phyloP scores from a whole-genome alignment of 2,329 filamentous ascomycete genomes.

The Parastagonospora nodorum region DNA sequence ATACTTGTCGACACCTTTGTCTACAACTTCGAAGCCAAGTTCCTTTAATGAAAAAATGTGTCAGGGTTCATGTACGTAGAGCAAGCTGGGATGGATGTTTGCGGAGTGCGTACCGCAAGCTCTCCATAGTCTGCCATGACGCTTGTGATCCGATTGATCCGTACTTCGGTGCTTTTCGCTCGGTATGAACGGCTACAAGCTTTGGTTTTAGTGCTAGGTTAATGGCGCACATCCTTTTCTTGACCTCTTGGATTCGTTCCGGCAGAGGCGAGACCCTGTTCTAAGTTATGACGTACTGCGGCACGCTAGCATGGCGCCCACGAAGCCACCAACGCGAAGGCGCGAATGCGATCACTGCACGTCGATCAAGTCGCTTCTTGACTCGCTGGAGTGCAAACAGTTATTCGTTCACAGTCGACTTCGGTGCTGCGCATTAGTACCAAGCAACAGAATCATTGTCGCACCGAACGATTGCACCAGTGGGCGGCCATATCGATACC shows the following conservation, averaged over 20 bases:
- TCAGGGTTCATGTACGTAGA: background rate
- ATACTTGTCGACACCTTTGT: conserved; percentile 35
- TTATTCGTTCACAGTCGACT: too few relatives aligned
- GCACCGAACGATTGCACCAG: too few relatives aligned
- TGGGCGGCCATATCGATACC: background rate
- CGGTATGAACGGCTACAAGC: conserved; percentile 1
- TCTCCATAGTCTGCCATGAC: conserved; percentile 33
- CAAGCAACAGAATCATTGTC: too few relatives aligned
- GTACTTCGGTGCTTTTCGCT: conserved; percentile 7
- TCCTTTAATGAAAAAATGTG: conserved; percentile 33
- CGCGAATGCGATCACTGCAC: background rate
- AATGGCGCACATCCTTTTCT: background rate
- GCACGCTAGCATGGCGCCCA: background rate
- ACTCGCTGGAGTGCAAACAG: background rate
- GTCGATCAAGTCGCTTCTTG: background rate
- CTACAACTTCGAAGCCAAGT: conserved; percentile 43
- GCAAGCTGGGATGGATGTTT: background rate
- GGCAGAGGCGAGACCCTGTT: background rate
- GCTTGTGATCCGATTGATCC: conserved; percentile 20
- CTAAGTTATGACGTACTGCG: background rate
- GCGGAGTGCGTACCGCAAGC: conserved; percentile 27
- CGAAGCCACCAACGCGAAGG: background rate
- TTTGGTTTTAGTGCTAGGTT: background rate
- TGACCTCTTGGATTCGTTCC: background rate
- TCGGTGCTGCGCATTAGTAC: background rate